Evolutionary conservation across 352 stramenopile genomes (phyloP).

Genomic region (Globisporangium irregulare): DNA sequence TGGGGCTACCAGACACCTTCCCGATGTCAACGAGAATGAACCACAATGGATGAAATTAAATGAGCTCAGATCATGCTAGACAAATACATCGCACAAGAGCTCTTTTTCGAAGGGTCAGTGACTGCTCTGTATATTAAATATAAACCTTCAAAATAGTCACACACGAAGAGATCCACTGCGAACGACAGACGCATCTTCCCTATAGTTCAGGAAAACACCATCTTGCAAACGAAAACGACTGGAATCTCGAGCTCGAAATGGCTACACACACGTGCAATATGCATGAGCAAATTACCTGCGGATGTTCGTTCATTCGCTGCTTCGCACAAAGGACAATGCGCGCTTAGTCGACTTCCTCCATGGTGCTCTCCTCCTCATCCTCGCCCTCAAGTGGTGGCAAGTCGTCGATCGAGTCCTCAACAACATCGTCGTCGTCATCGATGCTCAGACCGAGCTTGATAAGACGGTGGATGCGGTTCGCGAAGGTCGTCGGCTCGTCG

Average conservation of each 20-base stretch:
- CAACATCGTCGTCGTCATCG: conserved; percentile 96
- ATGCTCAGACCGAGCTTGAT: conserved; percentile 99
- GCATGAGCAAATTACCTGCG: not conserved
- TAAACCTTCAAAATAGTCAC: conserved; percentile 51
- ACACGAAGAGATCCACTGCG: conserved; percentile 40
- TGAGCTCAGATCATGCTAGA: not conserved
- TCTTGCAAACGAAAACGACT: not conserved
- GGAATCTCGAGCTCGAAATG: not conserved
- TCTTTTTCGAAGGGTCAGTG: not conserved
- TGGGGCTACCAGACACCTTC: no score
- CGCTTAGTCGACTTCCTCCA: conserved; percentile 99
- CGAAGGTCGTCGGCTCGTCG: conserved; percentile 98
- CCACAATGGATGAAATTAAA: not conserved
- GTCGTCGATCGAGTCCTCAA: conserved; percentile 95
- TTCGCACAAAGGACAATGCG: not conserved
- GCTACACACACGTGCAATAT: conserved; percentile 1
- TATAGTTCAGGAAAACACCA: conserved; percentile 9
- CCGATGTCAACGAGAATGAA: not conserved
- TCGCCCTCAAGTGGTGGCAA: conserved; percentile 96
- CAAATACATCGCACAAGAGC: not conserved
- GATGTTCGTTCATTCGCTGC: conserved; percentile 3
- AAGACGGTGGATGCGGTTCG: conserved; percentile 98
- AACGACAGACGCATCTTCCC: conserved; percentile 22
- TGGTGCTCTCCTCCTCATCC: conserved; percentile 95
- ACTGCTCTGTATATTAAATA: conserved; percentile 58